Percentiles rank a stretch among this genome's conserved stretches.
phyloP scores from a whole-genome alignment of 2,329 filamentous ascomycete species.

The Didymella sp. region DNA sequence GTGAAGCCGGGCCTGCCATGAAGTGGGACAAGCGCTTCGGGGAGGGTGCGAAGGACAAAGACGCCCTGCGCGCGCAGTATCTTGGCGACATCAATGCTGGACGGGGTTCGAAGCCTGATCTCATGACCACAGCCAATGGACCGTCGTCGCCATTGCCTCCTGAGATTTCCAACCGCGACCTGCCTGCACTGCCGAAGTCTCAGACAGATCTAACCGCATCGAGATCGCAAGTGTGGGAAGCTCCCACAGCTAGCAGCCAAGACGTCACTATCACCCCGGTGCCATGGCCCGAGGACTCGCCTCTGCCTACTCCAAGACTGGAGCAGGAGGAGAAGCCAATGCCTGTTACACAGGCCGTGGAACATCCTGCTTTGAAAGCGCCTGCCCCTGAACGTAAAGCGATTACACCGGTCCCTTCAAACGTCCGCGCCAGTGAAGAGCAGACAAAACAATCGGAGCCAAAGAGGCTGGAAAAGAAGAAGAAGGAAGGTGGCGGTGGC shows the following conservation, averaged over 20 bases:
- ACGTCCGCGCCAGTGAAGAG: slow-evolving; percentile 32
- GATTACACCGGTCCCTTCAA: slow-evolving; percentile 22
- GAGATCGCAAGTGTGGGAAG: slow-evolving; percentile 19
- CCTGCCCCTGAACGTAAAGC: slow-evolving; percentile 42
- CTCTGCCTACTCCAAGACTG: slow-evolving; percentile 38
- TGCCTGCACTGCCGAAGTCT: slow-evolving; percentile 52
- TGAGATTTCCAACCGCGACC: slow-evolving; percentile 46
- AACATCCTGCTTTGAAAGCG: slow-evolving; percentile 54
- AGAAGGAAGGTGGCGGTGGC: slow-evolving; percentile 39
- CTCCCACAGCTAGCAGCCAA: slow-evolving; percentile 23
- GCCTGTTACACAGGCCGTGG: slow-evolving; percentile 27
- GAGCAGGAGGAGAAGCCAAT: slow-evolving; percentile 40
- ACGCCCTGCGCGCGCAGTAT: slow-evolving; percentile 84
- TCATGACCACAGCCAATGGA: slow-evolving; percentile 45
- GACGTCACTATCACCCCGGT: slow-evolving; percentile 46
- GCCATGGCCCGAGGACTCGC: slow-evolving; percentile 37
- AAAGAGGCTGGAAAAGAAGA: slow-evolving; percentile 51
- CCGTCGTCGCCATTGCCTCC: slow-evolving; percentile 36
- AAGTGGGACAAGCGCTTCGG: slow-evolving; percentile 98
- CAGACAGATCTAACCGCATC: slow-evolving; percentile 30
- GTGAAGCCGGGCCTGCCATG: slow-evolving; percentile 89
- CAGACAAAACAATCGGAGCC: slow-evolving; percentile 26
- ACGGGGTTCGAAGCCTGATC: slow-evolving; percentile 64
- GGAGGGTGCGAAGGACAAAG: slow-evolving; percentile 87
- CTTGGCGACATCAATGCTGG: slow-evolving; percentile 76